Evolutionary conservation across 2,329 filamentous ascomycete genomes (phyloP), one percentile per base, ranked within the genome.

Genomic region (Arthrobotrys pseudoclavata): DNA sequence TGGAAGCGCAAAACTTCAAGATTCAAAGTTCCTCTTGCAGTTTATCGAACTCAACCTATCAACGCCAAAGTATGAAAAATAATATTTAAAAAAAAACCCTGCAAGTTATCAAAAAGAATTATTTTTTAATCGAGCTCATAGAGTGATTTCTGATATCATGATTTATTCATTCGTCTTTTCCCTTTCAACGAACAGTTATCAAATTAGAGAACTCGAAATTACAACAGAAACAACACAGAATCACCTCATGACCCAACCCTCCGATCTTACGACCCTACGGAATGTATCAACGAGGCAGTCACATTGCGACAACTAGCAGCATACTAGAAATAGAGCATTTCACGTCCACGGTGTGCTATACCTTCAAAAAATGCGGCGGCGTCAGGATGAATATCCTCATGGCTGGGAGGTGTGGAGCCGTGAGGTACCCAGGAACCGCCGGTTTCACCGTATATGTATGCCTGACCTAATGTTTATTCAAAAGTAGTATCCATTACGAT

Each of bases 181-280:
- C n/a, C n/a, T 15, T 13, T 50, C 42, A 50, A 22, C 13, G 47
- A 24, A 22, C 6, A 31, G 31, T 29, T 18, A 5, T 29, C 7
- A 15, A 34, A 34, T 34, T 9, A 34, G 7, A 34, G 7, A 20
- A 45, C 61, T 22, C 13, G 13, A 66, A 52, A 66, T 24, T 37
- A 47, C 61, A 66, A 66, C 61, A 66, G 5, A 50, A 50, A 37
- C 61, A 66, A 66, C 61, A 40, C 61, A 50, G 3, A 24, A 34
- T 34, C 13, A 18, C 18, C 0, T 18, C n/a, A 47, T 9, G 10
- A 22, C n/a, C 7, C 12, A 48, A 31, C 40, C n/a, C 40, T 9
- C 15, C 40, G 40, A 42, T 45, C 12, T 15, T 9, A 34, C 31
- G 31, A 12, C 42, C 15, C 15, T 45, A 20, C 24, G 22, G 18